Conservation (phyloP, 2,329 filamentous ascomycete species). For the Teratosphaeria epicoccoides region DNA sequence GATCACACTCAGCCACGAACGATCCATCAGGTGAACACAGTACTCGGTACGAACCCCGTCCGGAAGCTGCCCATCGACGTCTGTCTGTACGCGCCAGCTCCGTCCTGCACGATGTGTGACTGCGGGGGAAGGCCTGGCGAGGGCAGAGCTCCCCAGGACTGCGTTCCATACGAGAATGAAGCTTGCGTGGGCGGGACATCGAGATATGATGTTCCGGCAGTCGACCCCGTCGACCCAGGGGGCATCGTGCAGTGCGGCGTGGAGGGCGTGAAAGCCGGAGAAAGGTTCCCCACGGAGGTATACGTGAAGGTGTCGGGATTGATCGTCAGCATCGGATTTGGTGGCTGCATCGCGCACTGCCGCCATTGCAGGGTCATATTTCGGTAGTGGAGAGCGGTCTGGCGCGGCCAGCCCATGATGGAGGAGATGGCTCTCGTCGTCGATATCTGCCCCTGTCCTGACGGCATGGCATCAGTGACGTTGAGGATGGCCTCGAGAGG, state of each 20-base stretch:
- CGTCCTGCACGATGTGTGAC: conserved; percentile 28
- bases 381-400: conserved; percentile 34
- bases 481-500: conserved; percentile 81
- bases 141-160: conserved; percentile 23
- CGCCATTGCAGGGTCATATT: conserved; percentile 15
- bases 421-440: conserved; percentile 34
- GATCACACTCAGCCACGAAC: conserved; percentile 16
- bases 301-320: conserved; percentile 17
- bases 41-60: conserved; percentile 26
- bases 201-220: conserved; percentile 29
- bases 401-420: conserved; percentile 37
- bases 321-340: conserved; percentile 9
- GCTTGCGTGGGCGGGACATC: conserved; percentile 30
- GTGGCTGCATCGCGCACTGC: conserved; percentile 6
- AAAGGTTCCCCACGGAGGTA: conserved; percentile 32
- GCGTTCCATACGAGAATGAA: conserved; percentile 22
- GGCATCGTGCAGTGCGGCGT: conserved; percentile 31
- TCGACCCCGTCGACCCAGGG: conserved; percentile 16
- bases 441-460: conserved; percentile 30
- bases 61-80: conserved; percentile 16
- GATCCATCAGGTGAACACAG: conserved; percentile 24
- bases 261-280: conserved; percentile 41
- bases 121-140: conserved; percentile 25
- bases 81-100: conserved; percentile 24
- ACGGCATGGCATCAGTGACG: conserved; percentile 57